Base-by-base conservation (phyloP, 1,139 yeast genomes). In the Debaryomyces psychrophilus region DNA sequence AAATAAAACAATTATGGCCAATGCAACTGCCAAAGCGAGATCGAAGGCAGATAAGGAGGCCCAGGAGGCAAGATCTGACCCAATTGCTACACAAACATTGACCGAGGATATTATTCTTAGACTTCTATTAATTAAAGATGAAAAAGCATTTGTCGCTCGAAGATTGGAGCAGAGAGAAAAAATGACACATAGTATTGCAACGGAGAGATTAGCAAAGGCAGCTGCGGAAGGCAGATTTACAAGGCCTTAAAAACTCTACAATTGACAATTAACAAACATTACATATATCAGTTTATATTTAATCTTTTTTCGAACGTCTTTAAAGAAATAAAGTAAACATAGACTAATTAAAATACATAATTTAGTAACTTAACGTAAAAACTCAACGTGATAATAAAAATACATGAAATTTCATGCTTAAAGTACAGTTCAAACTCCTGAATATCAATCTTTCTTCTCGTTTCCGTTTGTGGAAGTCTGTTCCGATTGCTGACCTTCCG, bases 101-200 rank as follows among this genome's bases (percentile, higher is more conserved):
- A 79, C 84, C 5, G 90, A 87, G 55, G 88, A 88, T 58, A 78
- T 87, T 9, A 77, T 87, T 25, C 66, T 88, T 47, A 71, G 95
- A 44, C 73, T 87, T 22, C 63, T 88, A 33, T 60, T 77, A n/a
- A 60, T 73, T 14, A 67, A 67, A 50, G 77, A 69, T 40, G 73
- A 74, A 40, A 73, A 69, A 48, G 58, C 67, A 2, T 76, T 62
- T 56, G 82, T 87, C 3, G 75, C 81, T 7, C 69, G 75, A 51
- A 70, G 90, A 45, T 59, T 87, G 40, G 81, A 77, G 20, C 86
- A 82, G 56, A 70, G 92, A 45, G 87, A 83, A 46, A 69, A 79
- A 35, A 67, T 84, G 45, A 82, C 87, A 0, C 83, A 81, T 52
- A 80, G 83, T 38, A 71, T 85, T 39, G 82, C 85, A 0, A 83